phyloP scores from a whole-genome alignment of 768 basidiomycete species.

The Pleurotus djamor region DNA sequence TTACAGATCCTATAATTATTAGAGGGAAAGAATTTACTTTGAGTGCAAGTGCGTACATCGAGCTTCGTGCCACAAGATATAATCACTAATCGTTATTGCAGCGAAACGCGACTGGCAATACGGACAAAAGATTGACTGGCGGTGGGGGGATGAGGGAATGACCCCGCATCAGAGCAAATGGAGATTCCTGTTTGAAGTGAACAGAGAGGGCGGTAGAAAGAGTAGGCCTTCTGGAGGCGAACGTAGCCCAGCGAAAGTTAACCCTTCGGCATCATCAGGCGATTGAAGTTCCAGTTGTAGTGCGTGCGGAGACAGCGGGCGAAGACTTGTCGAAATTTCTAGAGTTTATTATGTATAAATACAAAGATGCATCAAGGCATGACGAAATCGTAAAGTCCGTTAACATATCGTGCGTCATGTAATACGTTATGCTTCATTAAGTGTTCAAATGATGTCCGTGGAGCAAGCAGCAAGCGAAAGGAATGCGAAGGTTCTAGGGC shows the following conservation, averaged over 20 bases:
- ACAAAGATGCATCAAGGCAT: background rate
- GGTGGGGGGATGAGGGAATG: background rate
- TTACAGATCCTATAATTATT: too few relatives aligned
- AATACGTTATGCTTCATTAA: background rate
- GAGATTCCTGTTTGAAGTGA: conserved; percentile 1
- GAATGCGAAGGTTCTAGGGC: background rate
- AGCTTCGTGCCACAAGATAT: too few relatives aligned
- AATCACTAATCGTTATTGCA: background rate
- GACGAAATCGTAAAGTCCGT: background rate
- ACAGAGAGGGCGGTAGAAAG: too few relatives aligned
- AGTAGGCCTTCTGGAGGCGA: too few relatives aligned
- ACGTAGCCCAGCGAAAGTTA: too few relatives aligned
- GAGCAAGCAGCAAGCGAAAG: background rate
- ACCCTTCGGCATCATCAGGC: too few relatives aligned
- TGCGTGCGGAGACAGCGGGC: too few relatives aligned
- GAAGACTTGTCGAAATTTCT: background rate
- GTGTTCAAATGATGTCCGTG: background rate
- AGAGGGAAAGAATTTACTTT: too few relatives aligned
- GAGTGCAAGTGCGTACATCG: too few relatives aligned
- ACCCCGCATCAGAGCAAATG: background rate
- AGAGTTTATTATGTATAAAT: background rate
- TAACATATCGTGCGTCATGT: background rate
- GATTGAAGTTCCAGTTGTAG: too few relatives aligned
- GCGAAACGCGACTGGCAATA: background rate
- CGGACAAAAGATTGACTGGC: background rate